These are phyloP conservation scores for Gracilaria vermiculophylla DNA, from an alignment of 23 red algal species.

Conservation along the genomic window DNA sequence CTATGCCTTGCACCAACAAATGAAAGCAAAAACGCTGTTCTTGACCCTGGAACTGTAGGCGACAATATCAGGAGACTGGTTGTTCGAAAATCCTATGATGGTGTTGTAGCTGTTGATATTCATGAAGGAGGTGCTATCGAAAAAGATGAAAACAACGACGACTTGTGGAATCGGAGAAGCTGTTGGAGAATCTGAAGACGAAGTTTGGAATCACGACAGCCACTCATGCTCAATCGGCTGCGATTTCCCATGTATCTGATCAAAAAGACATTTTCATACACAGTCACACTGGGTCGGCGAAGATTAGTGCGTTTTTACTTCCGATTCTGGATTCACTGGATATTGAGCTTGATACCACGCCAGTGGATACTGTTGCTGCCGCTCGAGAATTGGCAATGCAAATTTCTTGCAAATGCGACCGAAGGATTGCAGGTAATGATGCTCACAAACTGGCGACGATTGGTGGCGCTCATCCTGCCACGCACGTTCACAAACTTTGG, in stretches of 20 bases:
- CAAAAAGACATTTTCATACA: conserved; percentile 78
- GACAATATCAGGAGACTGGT: conserved; percentile 24
- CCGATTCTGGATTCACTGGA: conserved; percentile 78
- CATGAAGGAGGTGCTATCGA: conserved; percentile 49
- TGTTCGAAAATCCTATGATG: conserved; percentile 7
- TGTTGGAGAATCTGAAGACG: conserved; percentile 32
- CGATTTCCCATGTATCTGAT: conserved; percentile 58
- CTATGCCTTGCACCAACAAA: neutral
- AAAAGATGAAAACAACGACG: conserved; percentile 54
- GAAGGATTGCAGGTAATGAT: conserved; percentile 41
- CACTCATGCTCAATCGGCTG: conserved; percentile 64
- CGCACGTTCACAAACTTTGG: conserved; percentile 72
- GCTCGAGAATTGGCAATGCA: conserved; percentile 88
- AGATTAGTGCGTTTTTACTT: conserved; percentile 79
- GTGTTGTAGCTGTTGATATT: conserved; percentile 53
- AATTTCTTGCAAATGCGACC: conserved; percentile 61
- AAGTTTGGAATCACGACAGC: conserved; percentile 40
- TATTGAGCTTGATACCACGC: neutral
- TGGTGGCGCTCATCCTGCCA: conserved; percentile 82
- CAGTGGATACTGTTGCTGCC: conserved; percentile 74
- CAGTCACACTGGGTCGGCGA: conserved; percentile 84
- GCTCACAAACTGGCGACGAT: conserved; percentile 67
- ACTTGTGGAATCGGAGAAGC: conserved; percentile 38
- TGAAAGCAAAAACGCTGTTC: neutral
- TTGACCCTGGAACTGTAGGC: conserved; percentile 41